Conservation (phyloP, 2,329 filamentous ascomycete species). For the Ramularia collo-cygni region DNA sequence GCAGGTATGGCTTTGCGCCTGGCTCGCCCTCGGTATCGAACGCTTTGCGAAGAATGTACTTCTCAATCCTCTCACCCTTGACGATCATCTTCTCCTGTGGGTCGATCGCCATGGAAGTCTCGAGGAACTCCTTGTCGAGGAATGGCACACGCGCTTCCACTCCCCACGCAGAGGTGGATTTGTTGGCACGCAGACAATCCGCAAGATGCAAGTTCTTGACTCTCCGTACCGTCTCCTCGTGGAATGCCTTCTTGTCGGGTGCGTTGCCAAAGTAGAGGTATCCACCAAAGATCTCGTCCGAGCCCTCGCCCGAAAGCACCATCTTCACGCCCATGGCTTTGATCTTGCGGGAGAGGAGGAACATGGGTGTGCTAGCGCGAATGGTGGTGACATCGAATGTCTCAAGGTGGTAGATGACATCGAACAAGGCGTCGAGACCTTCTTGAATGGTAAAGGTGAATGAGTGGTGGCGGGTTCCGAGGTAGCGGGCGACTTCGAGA, state of each 20-base stretch:
- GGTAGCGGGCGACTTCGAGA: conserved; percentile 87
- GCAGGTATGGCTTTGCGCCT: conserved; percentile 75
- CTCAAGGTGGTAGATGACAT: conserved; percentile 97
- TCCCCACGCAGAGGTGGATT: conserved; percentile 97
- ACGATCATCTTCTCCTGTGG: conserved; percentile 94
- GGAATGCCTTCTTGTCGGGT: conserved; percentile 84
- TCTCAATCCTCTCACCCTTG: conserved; percentile 67
- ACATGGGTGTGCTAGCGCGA: conserved; percentile 97
- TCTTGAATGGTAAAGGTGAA: conserved; percentile 98
- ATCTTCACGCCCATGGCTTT: conserved; percentile 99
- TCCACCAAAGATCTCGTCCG: conserved; percentile 96
- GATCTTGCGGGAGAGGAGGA: conserved; percentile 94
- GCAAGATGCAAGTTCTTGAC: conserved; percentile 94
- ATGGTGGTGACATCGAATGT: conserved; percentile 98
- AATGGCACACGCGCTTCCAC: conserved; percentile 97
- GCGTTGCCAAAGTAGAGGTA: conserved; percentile 98
- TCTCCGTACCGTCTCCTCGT: conserved; percentile 86
- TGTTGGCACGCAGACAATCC: conserved; percentile 98
- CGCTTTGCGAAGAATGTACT: conserved; percentile 95
- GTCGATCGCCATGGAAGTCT: conserved; percentile 88
- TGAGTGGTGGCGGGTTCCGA: conserved; percentile 95
- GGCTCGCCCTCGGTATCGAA: conserved; percentile 83
- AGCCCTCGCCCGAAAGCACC: conserved; percentile 94
- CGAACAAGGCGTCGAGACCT: conserved; percentile 89
- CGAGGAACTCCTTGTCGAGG: conserved; percentile 94